These are phyloP conservation scores for Nyssa sinensis DNA, from an alignment of 148 eudicot genomes.

Conservation along the genomic window DNA sequence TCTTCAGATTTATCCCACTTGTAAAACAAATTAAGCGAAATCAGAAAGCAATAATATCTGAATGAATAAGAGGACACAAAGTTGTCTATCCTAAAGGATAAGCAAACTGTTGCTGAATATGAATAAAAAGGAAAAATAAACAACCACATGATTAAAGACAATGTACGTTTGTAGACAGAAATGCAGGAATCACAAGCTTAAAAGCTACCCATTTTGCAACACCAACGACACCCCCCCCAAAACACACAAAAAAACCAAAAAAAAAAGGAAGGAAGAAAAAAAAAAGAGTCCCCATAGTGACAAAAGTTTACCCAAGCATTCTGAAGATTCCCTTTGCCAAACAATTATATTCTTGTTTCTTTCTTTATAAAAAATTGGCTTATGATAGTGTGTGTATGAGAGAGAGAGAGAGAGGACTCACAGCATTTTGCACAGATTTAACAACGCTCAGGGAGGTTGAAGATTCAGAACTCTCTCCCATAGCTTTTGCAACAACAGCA, in stretches of 20 bases:
- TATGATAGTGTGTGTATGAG: neutral
- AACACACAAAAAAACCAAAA: no score
- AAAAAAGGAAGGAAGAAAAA: no score
- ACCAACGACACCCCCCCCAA: no score
- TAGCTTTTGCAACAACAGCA: slow-evolving; percentile 49
- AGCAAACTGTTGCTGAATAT: neutral
- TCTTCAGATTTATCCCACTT: slow-evolving; percentile 96
- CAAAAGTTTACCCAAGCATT: neutral
- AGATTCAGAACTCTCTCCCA: slow-evolving; percentile 75
- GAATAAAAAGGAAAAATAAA: neutral
- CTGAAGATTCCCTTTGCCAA: neutral
- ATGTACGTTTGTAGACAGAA: no score
- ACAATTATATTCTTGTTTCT: neutral
- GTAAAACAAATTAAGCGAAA: slow-evolving; percentile 14
- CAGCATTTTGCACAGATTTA: slow-evolving; percentile 73
- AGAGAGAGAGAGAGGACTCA: slow-evolving; percentile 34
- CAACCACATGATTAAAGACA: neutral
- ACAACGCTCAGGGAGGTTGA: slow-evolving; percentile 60
- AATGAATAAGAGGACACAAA: neutral
- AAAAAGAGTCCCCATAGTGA: neutral
- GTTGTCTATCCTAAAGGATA: neutral
- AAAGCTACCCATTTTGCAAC: no score
- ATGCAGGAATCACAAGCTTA: neutral
- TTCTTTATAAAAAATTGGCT: neutral
- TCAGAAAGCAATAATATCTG: neutral